Evolutionary conservation across 306 rosid species (phyloP).

Genomic region (Glycine soja): DNA sequence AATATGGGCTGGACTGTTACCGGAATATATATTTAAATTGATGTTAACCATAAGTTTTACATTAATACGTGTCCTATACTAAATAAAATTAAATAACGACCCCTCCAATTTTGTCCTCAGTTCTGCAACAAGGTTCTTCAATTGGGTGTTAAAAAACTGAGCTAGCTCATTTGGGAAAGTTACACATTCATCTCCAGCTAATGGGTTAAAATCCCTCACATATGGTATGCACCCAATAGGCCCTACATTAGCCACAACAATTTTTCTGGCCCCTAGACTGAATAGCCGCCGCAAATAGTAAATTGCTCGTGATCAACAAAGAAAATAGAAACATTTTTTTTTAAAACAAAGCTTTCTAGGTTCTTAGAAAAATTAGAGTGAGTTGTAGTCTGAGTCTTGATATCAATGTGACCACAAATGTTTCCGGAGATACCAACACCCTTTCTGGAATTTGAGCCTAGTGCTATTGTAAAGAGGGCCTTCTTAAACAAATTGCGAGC

Average conservation of each 20-base stretch:
- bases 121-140: conserved; percentile 60
- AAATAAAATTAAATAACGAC: no score
- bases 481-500: conserved; percentile 49
- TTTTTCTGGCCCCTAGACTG: conserved; percentile 69
- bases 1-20: no score
- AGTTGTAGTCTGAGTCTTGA: conserved; percentile 64
- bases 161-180: conserved; percentile 63
- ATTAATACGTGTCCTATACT: not conserved
- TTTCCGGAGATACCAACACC: conserved; percentile 56
- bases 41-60: not conserved
- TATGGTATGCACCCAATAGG: conserved; percentile 82
- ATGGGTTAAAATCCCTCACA: conserved; percentile 61
- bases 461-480: conserved; percentile 59
- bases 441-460: conserved; percentile 68
- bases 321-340: not conserved
- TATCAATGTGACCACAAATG: conserved; percentile 62
- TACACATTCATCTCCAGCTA: conserved; percentile 58
- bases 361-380: conserved; percentile 49
- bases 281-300: conserved; percentile 62
- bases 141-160: conserved; percentile 56
- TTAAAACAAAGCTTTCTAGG: not conserved
- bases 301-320: not conserved
- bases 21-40: no score
- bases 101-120: conserved; percentile 49
- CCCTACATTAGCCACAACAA: conserved; percentile 72